Base-by-base conservation (phyloP, 768 basidiomycete species). In the Clavulina sp. region DNA sequence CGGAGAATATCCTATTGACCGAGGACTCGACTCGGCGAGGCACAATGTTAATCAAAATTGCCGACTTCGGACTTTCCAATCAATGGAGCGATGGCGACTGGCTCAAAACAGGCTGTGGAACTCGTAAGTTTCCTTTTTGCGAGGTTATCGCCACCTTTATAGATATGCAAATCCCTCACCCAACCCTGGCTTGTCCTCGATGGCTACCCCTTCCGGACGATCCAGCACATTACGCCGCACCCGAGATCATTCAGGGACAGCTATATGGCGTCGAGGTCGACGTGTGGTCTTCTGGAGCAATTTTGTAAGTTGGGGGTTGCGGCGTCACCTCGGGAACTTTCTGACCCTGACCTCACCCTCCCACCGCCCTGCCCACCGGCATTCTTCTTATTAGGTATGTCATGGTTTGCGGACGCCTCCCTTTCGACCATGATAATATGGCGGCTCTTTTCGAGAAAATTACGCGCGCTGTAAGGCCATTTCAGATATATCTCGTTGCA, bases 221-320 rank as follows among this genome's bases (percentile, higher is more conserved):
- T n/a, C n/a, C n/a, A n/a, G 93, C 95, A 0, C 96, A 99, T 64
- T 99, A 99, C 60, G 93, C 93, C 51, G 93, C 95, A 0, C 95
- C 95, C 1, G 95, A 99, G 62, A 93, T 99, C 60, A 95, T 99
- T 57, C 76, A 81, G 18, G 95, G 95, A 3, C 85, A 86, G 29
- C 73, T 92, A 5, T 99, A 99, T 62, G 95, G 95, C 0, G 92
- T 92, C 0, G 95, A 97, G 66, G 93, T 97, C 60, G 95, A 99
- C 57, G 89, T 97, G 6, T 99, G 95, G 95, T 89, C 86, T 59
- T 86, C 86, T 52, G 95, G 95, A 0, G 93, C 97, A 18, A 97
- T 99, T 58, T 75, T 99, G 49, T 96, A 92, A 67, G 95, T 97
- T 52, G 91, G 97, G 81, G 74, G 97, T 3, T 92, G 86, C 60